Percentiles rank a stretch among this genome's conserved stretches.
phyloP scores from a whole-genome alignment of 306 rosid species.

The Senna tora region DNA sequence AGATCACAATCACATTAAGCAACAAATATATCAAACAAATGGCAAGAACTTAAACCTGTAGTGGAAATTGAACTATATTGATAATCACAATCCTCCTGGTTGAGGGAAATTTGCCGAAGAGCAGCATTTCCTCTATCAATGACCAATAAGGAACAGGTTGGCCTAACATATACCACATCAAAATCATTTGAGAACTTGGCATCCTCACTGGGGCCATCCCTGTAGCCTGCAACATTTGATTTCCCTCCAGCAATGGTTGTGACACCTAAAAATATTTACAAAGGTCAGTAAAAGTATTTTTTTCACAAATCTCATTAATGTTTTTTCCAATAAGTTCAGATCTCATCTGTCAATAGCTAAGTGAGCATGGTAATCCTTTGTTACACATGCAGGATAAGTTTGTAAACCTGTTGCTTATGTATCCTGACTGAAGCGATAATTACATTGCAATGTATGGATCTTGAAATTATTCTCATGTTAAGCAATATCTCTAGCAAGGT shows the following conservation, averaged over 20 bases:
- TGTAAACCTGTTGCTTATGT: background rate
- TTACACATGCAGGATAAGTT: constrained; percentile 12
- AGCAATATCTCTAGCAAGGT: constrained; percentile 24
- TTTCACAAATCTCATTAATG: constrained; percentile 18
- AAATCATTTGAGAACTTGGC: constrained; percentile 97
- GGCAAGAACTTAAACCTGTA: constrained; percentile 62
- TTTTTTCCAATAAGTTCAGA: constrained; percentile 23
- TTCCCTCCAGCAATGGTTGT: constrained; percentile 99
- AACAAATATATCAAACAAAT: background rate
- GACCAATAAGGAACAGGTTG: constrained; percentile 92
- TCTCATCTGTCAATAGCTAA: constrained; percentile 12
- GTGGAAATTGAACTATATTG: constrained; percentile 76
- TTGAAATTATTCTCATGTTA: constrained; percentile 5
- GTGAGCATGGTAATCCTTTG: background rate
- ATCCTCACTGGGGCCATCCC: constrained; percentile 98
- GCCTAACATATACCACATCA: constrained; percentile 79
- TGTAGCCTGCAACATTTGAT: constrained; percentile 86
- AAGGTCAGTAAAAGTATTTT: constrained; percentile 26
- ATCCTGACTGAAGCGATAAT: constrained; percentile 15
- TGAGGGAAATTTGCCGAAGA: constrained; percentile 84
- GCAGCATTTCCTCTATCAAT: constrained; percentile 99
- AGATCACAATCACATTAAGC: constrained; percentile 2
- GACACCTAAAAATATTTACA: constrained; percentile 62
- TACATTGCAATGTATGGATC: constrained; percentile 14
- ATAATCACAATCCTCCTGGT: constrained; percentile 86